Evolutionary conservation across 2,329 filamentous ascomycete species (phyloP).

Genomic region (Spiromastix sp.): DNA sequence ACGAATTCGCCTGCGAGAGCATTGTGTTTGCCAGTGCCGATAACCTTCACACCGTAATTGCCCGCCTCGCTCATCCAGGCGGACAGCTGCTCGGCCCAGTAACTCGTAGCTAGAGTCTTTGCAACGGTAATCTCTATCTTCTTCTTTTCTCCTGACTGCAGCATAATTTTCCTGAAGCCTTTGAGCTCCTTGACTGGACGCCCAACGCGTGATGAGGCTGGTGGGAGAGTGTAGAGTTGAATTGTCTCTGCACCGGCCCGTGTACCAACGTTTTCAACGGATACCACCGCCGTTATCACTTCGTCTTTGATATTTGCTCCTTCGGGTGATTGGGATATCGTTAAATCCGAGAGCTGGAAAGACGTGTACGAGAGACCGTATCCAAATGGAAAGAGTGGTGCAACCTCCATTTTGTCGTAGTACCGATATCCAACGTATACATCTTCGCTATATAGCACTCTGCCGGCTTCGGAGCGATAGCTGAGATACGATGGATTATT

Average conservation of each 20-base stretch:
- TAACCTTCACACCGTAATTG: constrained; percentile 53
- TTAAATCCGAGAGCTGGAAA: constrained; percentile 48
- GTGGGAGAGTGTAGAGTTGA: constrained; percentile 43
- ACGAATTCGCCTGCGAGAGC: too few relatives aligned
- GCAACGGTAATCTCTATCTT: constrained; percentile 45
- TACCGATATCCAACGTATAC: constrained; percentile 73
- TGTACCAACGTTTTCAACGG: constrained; percentile 44
- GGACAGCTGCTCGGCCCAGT: constrained; percentile 58
- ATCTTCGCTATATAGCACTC: constrained; percentile 68
- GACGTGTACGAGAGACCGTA: constrained; percentile 69
- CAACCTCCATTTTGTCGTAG: constrained; percentile 60
- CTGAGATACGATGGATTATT: constrained; percentile 70
- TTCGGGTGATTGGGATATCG: too few relatives aligned
- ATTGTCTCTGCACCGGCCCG: constrained; percentile 44
- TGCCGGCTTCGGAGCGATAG: constrained; percentile 58
- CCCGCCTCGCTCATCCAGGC: constrained; percentile 59
- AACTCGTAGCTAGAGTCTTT: constrained; percentile 57
- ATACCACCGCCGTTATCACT: constrained; percentile 35
- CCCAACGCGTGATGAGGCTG: constrained; percentile 42
- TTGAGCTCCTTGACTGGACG: constrained; percentile 53
- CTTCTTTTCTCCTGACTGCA: constrained; percentile 51
- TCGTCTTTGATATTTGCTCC: constrained; percentile 36
- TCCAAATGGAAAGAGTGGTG: constrained; percentile 65
- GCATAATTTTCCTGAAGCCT: constrained; percentile 53
- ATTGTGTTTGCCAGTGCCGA: constrained; percentile 28